A percentile compares a stretch with the other conserved stretches of the same genome.
These are phyloP conservation scores for Maudiozyma humilis DNA, from an alignment of 1,139 yeast species.

Conservation along the genomic window DNA sequence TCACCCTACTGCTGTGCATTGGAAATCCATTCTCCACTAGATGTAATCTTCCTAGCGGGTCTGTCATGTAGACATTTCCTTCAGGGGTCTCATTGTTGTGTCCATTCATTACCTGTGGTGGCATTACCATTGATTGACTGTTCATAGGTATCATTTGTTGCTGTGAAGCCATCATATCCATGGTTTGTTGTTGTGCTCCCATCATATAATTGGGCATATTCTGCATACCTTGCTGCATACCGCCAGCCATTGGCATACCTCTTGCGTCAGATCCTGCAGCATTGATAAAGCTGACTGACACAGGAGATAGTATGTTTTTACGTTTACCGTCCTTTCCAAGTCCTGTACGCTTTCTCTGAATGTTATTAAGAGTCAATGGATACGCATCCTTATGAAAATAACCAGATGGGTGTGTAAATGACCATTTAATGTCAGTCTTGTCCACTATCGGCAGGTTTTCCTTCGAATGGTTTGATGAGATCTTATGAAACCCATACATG, in stretches of 20 bases:
- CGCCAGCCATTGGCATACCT: background rate
- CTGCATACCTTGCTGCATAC: background rate
- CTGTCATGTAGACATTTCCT: background rate
- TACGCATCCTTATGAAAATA: constrained; percentile 70
- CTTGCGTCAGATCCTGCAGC: background rate
- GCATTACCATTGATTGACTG: background rate
- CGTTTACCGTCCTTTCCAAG: constrained; percentile 29
- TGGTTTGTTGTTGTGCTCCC: background rate
- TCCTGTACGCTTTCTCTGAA: constrained; percentile 28
- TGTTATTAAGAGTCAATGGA: constrained; percentile 32
- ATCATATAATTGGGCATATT: background rate
- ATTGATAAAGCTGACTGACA: constrained; percentile 11
- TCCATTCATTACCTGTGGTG: background rate
- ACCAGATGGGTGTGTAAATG: constrained; percentile 79
- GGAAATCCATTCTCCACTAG: background rate
- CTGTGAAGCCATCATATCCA: background rate
- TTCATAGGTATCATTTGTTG: background rate
- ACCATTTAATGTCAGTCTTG: constrained; percentile 50
- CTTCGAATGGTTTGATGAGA: constrained; percentile 10
- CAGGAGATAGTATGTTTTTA: constrained; percentile 25
- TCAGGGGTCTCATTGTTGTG: background rate
- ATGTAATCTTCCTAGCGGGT: background rate
- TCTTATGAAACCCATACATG: constrained; percentile 54
- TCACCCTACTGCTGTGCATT: background rate
- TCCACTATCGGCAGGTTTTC: constrained; percentile 8